Evolutionary conservation across 371 early-diverging fungal genomes (phyloP).

Genomic region (Mortierella sp.): DNA sequence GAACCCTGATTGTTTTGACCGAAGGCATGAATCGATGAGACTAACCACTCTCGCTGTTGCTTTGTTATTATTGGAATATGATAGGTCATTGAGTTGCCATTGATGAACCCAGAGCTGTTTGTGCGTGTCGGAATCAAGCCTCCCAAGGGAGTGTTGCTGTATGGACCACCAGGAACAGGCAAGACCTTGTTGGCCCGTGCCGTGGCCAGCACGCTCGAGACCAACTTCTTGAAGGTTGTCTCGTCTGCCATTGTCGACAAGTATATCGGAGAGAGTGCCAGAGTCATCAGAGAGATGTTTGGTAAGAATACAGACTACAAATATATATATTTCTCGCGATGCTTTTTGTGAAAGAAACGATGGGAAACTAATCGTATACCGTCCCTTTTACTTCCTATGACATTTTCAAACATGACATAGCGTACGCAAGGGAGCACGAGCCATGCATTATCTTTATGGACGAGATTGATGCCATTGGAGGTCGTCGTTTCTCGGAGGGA

Average conservation of each 20-base stretch:
- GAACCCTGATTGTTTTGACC: too few relatives aligned
- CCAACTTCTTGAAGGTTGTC: conserved; percentile 98
- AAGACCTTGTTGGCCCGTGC: conserved; percentile 96
- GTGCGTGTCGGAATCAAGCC: conserved; percentile 98
- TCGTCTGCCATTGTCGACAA: conserved; percentile 99
- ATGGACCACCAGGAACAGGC: conserved; percentile 99
- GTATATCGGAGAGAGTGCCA: conserved; percentile 99
- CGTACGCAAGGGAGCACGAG: conserved; percentile 98
- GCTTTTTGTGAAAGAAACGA: too few relatives aligned
- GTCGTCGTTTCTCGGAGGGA: conserved; percentile 98
- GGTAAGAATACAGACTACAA: conserved; percentile 60
- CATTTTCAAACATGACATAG: conserved; percentile 52
- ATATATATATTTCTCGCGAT: too few relatives aligned
- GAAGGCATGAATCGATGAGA: background rate
- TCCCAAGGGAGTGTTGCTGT: conserved; percentile 95
- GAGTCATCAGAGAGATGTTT: conserved; percentile 99
- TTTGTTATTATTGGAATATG: background rate
- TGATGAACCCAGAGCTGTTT: conserved; percentile 99
- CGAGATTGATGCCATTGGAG: conserved; percentile 99
- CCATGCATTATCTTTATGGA: conserved; percentile 99
- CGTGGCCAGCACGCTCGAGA: conserved; percentile 97
- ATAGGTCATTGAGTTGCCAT: conserved; percentile 97
- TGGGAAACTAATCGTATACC: too few relatives aligned
- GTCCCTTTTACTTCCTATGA: too few relatives aligned
- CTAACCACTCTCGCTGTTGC: background rate